Evolutionary conservation across 2,329 filamentous ascomycete species (phyloP).

Genomic region (Hypoxylon rubiginosum): DNA sequence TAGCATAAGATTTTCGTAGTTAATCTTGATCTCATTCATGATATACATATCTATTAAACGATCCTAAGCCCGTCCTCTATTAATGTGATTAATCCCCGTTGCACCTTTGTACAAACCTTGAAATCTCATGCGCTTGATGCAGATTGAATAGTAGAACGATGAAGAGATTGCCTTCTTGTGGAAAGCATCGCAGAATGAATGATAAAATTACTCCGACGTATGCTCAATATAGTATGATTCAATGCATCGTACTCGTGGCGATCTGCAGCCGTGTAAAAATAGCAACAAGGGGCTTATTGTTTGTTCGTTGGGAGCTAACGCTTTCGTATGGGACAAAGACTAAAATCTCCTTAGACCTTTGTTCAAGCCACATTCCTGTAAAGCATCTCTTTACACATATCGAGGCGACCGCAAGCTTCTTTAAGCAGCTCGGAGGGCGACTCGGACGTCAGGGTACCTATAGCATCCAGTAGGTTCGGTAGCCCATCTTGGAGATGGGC

Average conservation of each 20-base stretch:
- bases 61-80: slow-evolving; percentile 16
- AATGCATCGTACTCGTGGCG: slow-evolving; percentile 5
- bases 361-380: slow-evolving; percentile 42
- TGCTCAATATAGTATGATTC: background rate
- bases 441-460: slow-evolving; percentile 59
- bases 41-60: slow-evolving; percentile 23
- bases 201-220: slow-evolving; percentile 4
- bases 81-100: slow-evolving; percentile 2
- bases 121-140: slow-evolving; percentile 1
- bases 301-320: background rate
- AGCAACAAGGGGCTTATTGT: slow-evolving; percentile 2
- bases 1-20: background rate
- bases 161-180: background rate
- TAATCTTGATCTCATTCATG: slow-evolving; percentile 9
- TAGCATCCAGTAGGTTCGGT: slow-evolving; percentile 60
- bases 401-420: slow-evolving; percentile 79
- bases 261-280: background rate
- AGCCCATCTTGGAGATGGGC: slow-evolving; percentile 73
- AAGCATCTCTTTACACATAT: slow-evolving; percentile 73
- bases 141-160: slow-evolving; percentile 1
- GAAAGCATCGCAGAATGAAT: slow-evolving; percentile 9
- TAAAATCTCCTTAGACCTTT: background rate
- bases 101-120: slow-evolving; percentile 21
- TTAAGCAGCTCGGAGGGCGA: slow-evolving; percentile 76
- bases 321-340: slow-evolving; percentile 4